Evolutionary conservation across 768 basidiomycete species (phyloP).

Genomic region (Saitozyma sp.): DNA sequence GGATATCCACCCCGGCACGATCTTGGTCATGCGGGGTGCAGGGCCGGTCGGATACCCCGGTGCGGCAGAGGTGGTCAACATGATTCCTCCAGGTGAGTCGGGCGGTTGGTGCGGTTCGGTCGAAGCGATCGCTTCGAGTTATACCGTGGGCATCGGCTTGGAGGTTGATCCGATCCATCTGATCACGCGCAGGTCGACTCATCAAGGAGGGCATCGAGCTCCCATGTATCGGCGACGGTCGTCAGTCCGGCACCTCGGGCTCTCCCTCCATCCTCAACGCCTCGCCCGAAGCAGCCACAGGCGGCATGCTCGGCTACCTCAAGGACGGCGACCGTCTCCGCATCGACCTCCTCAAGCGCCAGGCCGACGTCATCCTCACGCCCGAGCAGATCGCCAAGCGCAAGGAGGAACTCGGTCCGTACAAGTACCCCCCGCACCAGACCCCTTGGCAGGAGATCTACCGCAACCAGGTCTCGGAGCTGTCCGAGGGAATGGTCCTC

Average conservation of each 20-base stretch:
- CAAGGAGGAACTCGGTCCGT: slow-evolving; percentile 37
- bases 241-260: slow-evolving; percentile 49
- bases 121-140: too few species aligned
- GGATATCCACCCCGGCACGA: slow-evolving; percentile 37
- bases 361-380: slow-evolving; percentile 40
- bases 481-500: slow-evolving; percentile 51
- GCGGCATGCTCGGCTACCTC: slow-evolving; percentile 44
- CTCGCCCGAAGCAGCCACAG: slow-evolving; percentile 46
- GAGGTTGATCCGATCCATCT: too few species aligned
- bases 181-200: slow-evolving; percentile 17
- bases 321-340: slow-evolving; percentile 42
- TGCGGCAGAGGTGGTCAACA: slow-evolving; percentile 48
- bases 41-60: slow-evolving; percentile 48
- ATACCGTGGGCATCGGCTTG: too few species aligned
- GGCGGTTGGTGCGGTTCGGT: too few species aligned
- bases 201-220: slow-evolving; percentile 50
- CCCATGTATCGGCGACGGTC: slow-evolving; percentile 50
- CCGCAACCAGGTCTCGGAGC: slow-evolving; percentile 41
- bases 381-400: slow-evolving; percentile 38
- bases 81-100: slow-evolving; percentile 40
- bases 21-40: slow-evolving; percentile 51
- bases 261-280: slow-evolving; percentile 51
- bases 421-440: slow-evolving; percentile 36
- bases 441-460: slow-evolving; percentile 52
- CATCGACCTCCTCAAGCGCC: slow-evolving; percentile 42